phyloP scores from a whole-genome alignment of 345 rosid genomes.

The Bruguiera parviflora region DNA sequence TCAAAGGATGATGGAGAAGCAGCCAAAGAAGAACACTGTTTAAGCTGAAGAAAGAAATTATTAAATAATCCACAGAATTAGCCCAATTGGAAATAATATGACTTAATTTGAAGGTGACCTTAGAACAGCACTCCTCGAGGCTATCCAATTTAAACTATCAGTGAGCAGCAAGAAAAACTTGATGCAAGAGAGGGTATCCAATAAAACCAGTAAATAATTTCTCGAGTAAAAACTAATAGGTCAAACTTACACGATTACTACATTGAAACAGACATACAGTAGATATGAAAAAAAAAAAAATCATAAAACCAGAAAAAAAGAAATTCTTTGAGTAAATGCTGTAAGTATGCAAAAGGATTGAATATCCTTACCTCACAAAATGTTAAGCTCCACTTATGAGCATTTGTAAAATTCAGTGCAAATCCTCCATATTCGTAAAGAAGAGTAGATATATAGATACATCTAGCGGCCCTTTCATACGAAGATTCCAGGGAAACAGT shows the following conservation, averaged over 20 bases:
- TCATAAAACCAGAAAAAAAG: background rate
- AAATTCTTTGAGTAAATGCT: background rate
- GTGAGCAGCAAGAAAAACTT: too few relatives aligned
- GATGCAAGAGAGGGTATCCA: background rate
- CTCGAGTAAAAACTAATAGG: background rate
- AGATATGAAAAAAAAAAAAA: background rate
- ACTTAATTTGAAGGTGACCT: too few relatives aligned
- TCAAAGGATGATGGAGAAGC: too few relatives aligned
- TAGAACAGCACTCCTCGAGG: too few relatives aligned
- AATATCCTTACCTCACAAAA: constrained; percentile 43
- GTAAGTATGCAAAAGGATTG: background rate
- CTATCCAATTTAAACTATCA: background rate
- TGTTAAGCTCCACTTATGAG: constrained; percentile 35
- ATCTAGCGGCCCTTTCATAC: constrained; percentile 48
- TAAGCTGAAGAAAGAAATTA: background rate
- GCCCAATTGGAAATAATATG: background rate
- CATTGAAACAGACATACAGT: background rate
- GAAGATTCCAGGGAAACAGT: constrained; percentile 46
- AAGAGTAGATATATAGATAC: constrained; percentile 49
- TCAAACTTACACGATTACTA: background rate
- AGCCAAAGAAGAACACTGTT: too few relatives aligned
- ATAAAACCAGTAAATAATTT: background rate
- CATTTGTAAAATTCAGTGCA: constrained; percentile 29
- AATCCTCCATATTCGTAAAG: constrained; percentile 41
- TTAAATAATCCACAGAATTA: background rate